These are phyloP conservation scores for Phytopythium oedochilum DNA, from an alignment of 352 stramenopile species.

Conservation along the genomic window DNA sequence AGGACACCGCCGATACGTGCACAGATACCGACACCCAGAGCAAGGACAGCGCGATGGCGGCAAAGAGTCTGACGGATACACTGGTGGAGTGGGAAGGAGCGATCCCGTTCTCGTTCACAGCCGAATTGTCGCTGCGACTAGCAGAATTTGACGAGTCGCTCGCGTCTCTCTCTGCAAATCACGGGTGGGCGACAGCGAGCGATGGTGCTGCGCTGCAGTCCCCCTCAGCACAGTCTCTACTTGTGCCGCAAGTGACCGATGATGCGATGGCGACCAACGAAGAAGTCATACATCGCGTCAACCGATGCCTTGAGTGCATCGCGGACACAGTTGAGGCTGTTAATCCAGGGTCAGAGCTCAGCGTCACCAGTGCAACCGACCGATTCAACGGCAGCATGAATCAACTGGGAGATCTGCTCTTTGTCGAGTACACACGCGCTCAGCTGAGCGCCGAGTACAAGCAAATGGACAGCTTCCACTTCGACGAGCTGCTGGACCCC, in stretches of 20 bases:
- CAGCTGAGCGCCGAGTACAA: conserved; percentile 13
- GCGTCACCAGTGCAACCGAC: neutral
- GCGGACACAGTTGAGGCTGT: conserved; percentile 9
- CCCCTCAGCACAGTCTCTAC: neutral
- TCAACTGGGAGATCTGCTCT: neutral
- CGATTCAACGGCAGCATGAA: neutral
- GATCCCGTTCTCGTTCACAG: conserved; percentile 33
- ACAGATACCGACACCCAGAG: neutral
- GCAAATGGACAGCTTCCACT: conserved; percentile 46
- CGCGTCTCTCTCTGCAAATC: conserved; percentile 25
- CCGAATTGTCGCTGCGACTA: conserved; percentile 26
- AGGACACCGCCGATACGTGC: neutral
- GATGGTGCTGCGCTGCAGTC: neutral
- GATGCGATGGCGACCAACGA: neutral
- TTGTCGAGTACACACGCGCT: neutral
- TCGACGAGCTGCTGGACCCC: conserved; percentile 44
- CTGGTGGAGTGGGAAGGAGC: conserved; percentile 28
- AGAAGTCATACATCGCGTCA: neutral
- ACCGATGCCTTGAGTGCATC: conserved; percentile 17
- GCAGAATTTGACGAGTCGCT: conserved; percentile 42
- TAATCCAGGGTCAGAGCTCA: neutral
- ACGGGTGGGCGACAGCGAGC: conserved; percentile 22
- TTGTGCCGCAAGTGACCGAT: too few relatives aligned
- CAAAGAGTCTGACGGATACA: conserved; percentile 4
- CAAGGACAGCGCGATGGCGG: neutral